A percentile compares a stretch with the other conserved stretches of the same genome.
Conservation (phyloP, 164 flowering plant genomes). For the Dillenia turbinata region DNA sequence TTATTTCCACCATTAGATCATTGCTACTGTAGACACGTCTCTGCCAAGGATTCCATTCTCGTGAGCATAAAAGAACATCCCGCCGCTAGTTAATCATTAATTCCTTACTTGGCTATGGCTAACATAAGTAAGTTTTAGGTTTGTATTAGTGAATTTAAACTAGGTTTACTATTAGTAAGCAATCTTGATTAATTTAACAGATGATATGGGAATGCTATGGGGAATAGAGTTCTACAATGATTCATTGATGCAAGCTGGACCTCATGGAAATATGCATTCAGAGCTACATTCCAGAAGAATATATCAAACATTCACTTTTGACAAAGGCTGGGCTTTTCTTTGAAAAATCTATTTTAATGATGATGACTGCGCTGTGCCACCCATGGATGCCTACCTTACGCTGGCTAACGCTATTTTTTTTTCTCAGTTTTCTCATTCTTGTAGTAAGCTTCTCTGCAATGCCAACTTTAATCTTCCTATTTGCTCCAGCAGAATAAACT, state of each 20-base stretch:
- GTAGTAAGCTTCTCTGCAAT: conserved; percentile 13
- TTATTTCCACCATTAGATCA: no score
- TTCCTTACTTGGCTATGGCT: no score
- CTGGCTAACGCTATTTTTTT: conserved; percentile 41
- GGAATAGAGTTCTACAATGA: conserved; percentile 69
- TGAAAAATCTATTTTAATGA: conserved; percentile 69
- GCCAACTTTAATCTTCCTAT: conserved; percentile 6
- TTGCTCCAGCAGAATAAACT: conserved; percentile 1
- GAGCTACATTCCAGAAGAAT: conserved; percentile 58
- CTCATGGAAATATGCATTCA: conserved; percentile 64
- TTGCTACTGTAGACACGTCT: no score
- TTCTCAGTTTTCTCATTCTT: conserved; percentile 15
- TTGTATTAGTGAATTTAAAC: not conserved
- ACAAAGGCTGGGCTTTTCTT: conserved; percentile 81
- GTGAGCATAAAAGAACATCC: no score
- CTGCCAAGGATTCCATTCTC: no score
- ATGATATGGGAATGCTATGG: conserved; percentile 76
- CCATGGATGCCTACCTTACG: conserved; percentile 62
- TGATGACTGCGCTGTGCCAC: conserved; percentile 71
- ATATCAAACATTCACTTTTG: conserved; percentile 52
- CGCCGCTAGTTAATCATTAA: no score
- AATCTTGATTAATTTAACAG: conserved; percentile 21
- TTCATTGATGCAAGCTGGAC: conserved; percentile 37
- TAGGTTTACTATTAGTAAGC: no score
- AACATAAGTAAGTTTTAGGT: conserved; percentile 2